Base-by-base conservation (phyloP, 805 yeast species). In the Candida yuanshanica region DNA sequence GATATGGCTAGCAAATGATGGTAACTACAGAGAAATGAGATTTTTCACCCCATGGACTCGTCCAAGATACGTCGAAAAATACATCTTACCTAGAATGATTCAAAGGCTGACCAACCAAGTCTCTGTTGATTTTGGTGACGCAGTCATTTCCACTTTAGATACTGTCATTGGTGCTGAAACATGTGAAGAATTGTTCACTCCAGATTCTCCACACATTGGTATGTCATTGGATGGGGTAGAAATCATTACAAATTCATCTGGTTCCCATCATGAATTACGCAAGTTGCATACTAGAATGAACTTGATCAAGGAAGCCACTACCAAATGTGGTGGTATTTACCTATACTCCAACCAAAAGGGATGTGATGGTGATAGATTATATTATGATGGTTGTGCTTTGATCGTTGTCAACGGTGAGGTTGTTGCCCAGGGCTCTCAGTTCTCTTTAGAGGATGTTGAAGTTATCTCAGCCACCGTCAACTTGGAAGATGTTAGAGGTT, bases 191-290 rank as follows among this genome's bases (percentile, higher is more conserved):
- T 69, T 93, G 43, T 93, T 93, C 63, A 93, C 99, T 0, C 99
- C 99, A 1, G 83, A 87, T 49, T 81, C 96, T 4, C 99, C 99
- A 4, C 96, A 91, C 62, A 85, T 93, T 42, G 78, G 79, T 16
- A 81, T 91, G 87, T 77, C 96, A 0, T 67, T 93, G 25, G 97
- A 89, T 61, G 99, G 99, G 33, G 95, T 91, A n/a, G 99, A 93
- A 63, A 90, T 93, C 54, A 74, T 93, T 58, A 89, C 97, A 33
- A 93, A 93, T 59, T 88, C 97, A 0, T 82, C 95, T 5, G 99
- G 99, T 2, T 84, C 95, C n/a, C 99, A 93, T 59, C 99, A 93
- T 60, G 97, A 93, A 65, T 72, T 93, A 48, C 72, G 99, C 47
- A 93, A 93, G 59, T 72, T 95, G 49, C 78, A 91, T 64, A 80